Base-by-base conservation (phyloP, 2,329 filamentous ascomycete species). In the Phialemonium atrogriseum region DNA sequence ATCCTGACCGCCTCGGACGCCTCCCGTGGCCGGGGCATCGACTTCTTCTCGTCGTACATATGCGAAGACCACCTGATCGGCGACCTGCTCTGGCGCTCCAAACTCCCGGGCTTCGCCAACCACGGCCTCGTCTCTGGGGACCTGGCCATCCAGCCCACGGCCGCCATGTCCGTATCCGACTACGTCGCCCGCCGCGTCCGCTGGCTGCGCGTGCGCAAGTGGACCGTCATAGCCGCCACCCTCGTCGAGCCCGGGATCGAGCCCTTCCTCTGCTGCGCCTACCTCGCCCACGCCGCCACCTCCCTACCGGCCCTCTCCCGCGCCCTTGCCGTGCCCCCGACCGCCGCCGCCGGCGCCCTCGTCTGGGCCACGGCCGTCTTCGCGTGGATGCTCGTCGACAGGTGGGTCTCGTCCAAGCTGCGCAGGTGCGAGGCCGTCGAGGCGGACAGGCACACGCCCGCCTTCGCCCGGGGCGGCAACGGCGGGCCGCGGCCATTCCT, bases 21-120 rank as follows among this genome's bases (percentile, higher is more conserved):
- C 34, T 36, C 62, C 47, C 55, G 68, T 44, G 53, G 77, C 60
- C 53, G 52, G 0, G 93, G 91, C 0, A 80, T 98, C 42, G 87
- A 96, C 56, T 88, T 80, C 59, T 98, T 98, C 59, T 94, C 86
- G 3, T 73, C 85, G 42, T 94, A 94, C 51, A 96, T 98, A 50
- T 98, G 91, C 62, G 93, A 98, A 55, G 91, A 98, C 51, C 91
- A 98, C 49, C 65, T 95, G 15, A 94, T 98, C 33, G 89, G 89
- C 10, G 91, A 98, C 44, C 62, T 91, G 1, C 69, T 98, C 5
- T 98, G 88, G 87, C 77, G 78, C 34, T 70, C 74, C n/a, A 50
- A 60, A 3, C 58, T 82, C 5, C 69, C 73, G 0, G 70, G 73
- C 2, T 81, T 74, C 59, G 70, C 72, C 24, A 93, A 93, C 47